Percentiles rank a stretch among this genome's conserved stretches.
phyloP scores from a whole-genome alignment of 805 yeast genomes.

The Saccharomycopsis sp. region DNA sequence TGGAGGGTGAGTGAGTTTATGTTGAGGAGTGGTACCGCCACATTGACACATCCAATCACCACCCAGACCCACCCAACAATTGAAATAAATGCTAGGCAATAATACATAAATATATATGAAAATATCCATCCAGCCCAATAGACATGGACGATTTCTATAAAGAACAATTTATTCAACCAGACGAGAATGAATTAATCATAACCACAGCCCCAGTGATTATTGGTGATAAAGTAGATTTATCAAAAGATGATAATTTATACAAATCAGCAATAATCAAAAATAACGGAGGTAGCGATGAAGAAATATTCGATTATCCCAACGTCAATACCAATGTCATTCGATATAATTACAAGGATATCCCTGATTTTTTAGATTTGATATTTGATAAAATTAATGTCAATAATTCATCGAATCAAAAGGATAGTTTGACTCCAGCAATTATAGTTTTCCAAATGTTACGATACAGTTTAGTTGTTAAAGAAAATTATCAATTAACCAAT shows the following conservation, averaged over 20 bases:
- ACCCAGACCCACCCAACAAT: too few species aligned
- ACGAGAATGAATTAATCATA: too few species aligned
- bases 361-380: conserved; percentile 63
- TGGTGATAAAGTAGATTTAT: not conserved
- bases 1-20: too few species aligned
- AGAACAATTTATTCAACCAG: too few species aligned
- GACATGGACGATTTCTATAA: too few species aligned
- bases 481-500: conserved; percentile 50
- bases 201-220: too few species aligned
- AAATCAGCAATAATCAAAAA: not conserved
- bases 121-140: too few species aligned
- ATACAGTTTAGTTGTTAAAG: conserved; percentile 52
- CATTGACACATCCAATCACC: too few species aligned
- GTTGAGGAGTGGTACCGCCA: too few species aligned
- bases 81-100: too few species aligned
- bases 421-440: conserved; percentile 58
- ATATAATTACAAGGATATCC: conserved; percentile 58
- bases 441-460: conserved; percentile 63
- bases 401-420: conserved; percentile 37
- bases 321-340: conserved; percentile 42
- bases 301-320: conserved; percentile 7
- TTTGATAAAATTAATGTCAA: conserved; percentile 44
- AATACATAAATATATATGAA: too few species aligned
- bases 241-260: conserved; percentile 4
- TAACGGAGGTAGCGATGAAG: not conserved